These are phyloP conservation scores for Chenopodium formosanum DNA, from an alignment of 148 eudicot species.

Conservation along the genomic window DNA sequence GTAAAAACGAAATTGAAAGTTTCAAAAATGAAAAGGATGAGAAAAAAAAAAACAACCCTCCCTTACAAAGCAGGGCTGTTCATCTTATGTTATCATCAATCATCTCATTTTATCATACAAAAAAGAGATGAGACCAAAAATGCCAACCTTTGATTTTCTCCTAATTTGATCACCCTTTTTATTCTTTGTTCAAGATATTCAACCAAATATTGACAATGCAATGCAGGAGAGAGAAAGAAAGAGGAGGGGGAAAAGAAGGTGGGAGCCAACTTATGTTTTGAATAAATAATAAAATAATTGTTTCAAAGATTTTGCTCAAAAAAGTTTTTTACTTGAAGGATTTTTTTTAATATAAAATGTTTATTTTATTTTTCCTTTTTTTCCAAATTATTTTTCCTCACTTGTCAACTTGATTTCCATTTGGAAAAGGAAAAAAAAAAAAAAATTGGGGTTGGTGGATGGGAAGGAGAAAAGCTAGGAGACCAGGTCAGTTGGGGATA, in stretches of 20 bases:
- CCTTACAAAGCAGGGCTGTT: conserved; percentile 18
- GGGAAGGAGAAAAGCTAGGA: conserved; percentile 36
- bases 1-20: conserved; percentile 5
- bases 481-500: conserved; percentile 39
- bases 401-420: conserved; percentile 23
- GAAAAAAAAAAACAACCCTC: not conserved
- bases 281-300: not conserved
- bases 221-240: conserved; percentile 2
- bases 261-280: conserved; percentile 21
- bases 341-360: not conserved
- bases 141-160: conserved; percentile 2
- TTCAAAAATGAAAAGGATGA: not conserved
- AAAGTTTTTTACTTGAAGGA: conserved; percentile 9
- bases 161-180: conserved; percentile 4
- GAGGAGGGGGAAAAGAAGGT: conserved; percentile 2
- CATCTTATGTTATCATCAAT: conserved; percentile 3
- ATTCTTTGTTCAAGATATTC: not conserved
- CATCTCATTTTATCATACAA: not conserved
- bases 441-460: conserved; percentile 27
- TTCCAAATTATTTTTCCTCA: not conserved
- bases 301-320: conserved; percentile 19
- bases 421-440: not conserved
- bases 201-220: conserved; percentile 17
- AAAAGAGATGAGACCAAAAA: not conserved
- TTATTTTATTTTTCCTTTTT: not conserved